phyloP scores from a whole-genome alignment of 169 alveolate genomes.

The Plasmodium fragile region DNA sequence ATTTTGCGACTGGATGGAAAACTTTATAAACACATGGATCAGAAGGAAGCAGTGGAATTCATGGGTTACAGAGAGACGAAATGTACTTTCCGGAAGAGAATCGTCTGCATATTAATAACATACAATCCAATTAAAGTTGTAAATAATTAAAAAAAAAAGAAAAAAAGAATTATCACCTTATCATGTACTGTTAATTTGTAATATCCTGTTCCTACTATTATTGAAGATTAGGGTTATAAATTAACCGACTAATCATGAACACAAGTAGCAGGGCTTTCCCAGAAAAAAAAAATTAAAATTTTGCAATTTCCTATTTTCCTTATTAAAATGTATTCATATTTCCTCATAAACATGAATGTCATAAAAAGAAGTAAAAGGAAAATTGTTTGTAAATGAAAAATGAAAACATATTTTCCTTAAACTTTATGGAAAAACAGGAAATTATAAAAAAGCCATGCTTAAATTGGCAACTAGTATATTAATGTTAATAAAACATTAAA shows the following conservation, averaged over 20 bases:
- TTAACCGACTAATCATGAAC: neutral
- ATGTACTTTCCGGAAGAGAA: neutral
- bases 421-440: neutral
- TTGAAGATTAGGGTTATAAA: neutral
- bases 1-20: neutral
- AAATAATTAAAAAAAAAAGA: too few species aligned
- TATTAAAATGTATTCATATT: neutral
- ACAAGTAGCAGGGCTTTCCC: neutral
- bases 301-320: neutral
- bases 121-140: neutral
- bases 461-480: neutral
- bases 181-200: neutral
- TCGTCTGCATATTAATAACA: neutral
- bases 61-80: constrained; percentile 1
- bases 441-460: neutral
- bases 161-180: neutral
- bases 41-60: neutral
- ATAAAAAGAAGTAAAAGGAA: neutral
- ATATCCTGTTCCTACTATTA: neutral
- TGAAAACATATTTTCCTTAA: neutral
- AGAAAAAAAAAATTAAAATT: neutral
- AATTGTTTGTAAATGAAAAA: neutral
- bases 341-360: neutral
- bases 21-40: neutral
- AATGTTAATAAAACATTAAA: neutral